These are phyloP conservation scores for Hylodesmum podocarpum DNA, from an alignment of 306 rosid species.

Conservation along the genomic window DNA sequence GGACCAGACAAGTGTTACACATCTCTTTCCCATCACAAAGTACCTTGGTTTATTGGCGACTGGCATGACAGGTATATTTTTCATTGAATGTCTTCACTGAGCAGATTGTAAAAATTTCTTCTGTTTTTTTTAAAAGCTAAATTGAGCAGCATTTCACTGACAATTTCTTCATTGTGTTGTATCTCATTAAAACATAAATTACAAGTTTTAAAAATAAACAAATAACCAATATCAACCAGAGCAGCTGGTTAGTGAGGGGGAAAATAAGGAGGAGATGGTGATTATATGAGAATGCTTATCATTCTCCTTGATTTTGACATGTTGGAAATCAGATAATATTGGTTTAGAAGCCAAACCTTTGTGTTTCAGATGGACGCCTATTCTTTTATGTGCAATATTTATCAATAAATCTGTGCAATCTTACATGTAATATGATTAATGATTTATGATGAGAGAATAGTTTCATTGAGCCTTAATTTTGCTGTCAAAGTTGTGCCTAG, in stretches of 20 bases:
- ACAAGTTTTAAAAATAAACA: background rate
- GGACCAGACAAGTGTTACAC: conserved; percentile 96
- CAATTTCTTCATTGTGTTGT: background rate
- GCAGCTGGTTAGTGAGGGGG: background rate
- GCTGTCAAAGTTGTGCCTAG: conserved; percentile 3
- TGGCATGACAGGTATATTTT: conserved; percentile 77
- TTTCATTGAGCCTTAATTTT: background rate
- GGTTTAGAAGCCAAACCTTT: background rate
- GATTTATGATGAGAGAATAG: background rate
- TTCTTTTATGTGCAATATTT: background rate
- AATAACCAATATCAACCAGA: background rate
- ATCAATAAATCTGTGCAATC: background rate
- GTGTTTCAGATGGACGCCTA: background rate
- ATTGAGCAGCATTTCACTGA: background rate
- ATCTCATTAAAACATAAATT: conserved; percentile 10
- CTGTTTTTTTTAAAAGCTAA: background rate
- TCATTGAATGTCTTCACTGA: background rate
- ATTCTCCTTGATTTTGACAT: background rate
- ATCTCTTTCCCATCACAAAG: conserved; percentile 90
- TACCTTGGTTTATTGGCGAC: conserved; percentile 93
- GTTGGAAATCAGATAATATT: background rate
- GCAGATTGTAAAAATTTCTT: background rate
- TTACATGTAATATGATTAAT: background rate
- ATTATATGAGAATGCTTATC: background rate
- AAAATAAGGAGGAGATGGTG: background rate